Conservation (phyloP, 1,284 basidiomycete genomes). For the Boletellus sp. region DNA sequence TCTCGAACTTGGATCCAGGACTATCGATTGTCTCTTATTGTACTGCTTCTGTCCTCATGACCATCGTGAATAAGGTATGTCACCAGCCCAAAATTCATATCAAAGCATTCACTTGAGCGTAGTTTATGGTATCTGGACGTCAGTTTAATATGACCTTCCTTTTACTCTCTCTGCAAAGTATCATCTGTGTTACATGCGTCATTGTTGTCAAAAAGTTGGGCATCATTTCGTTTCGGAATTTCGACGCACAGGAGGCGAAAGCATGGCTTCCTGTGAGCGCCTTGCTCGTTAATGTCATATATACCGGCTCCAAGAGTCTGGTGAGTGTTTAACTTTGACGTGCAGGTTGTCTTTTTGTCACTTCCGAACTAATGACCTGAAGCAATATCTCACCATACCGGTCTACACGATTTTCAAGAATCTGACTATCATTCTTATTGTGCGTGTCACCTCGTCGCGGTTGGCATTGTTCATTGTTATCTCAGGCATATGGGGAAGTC, state of each 20-base stretch:
- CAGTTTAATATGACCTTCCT: slow-evolving; percentile 98
- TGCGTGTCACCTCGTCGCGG: slow-evolving; percentile 37
- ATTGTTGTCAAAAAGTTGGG: slow-evolving; percentile 69
- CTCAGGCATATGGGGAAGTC: slow-evolving; percentile 92
- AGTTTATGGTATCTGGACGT: slow-evolving; percentile 94
- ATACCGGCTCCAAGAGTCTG: slow-evolving; percentile 96
- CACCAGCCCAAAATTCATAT: background rate
- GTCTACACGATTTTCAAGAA: slow-evolving; percentile 99
- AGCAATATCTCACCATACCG: slow-evolving; percentile 94
- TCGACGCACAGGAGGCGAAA: slow-evolving; percentile 83
- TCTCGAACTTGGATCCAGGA: slow-evolving; percentile 37
- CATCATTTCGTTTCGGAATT: slow-evolving; percentile 87
- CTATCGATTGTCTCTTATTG: slow-evolving; percentile 90
- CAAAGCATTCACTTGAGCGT: slow-evolving; percentile 6
- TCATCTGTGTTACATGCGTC: slow-evolving; percentile 83
- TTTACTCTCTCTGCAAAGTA: slow-evolving; percentile 88
- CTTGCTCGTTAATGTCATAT: slow-evolving; percentile 92
- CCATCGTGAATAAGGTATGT: slow-evolving; percentile 91
- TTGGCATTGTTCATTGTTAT: slow-evolving; percentile 5
- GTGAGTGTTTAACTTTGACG: slow-evolving; percentile 45
- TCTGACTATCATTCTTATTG: slow-evolving; percentile 96
- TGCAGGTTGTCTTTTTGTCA: background rate
- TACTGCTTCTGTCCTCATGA: slow-evolving; percentile 94
- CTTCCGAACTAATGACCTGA: slow-evolving; percentile 4
- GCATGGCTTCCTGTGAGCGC: slow-evolving; percentile 94